These are phyloP conservation scores for Plasmodium inui DNA, from an alignment of 169 alveolate genomes.

Conservation along the genomic window DNA sequence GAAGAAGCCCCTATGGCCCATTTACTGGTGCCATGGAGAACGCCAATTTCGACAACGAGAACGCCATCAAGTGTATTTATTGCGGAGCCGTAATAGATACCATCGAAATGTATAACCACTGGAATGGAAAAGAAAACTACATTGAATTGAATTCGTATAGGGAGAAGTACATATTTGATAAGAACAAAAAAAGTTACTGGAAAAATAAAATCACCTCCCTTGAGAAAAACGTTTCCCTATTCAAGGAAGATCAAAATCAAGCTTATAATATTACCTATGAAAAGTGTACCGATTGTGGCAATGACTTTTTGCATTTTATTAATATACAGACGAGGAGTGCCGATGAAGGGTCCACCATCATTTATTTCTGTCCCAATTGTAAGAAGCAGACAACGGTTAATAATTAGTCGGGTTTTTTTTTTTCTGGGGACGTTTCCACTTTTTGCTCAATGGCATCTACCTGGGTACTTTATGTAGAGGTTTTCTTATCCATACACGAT, in stretches of 20 bases:
- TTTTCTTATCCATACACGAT: neutral
- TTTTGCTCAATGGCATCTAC: neutral
- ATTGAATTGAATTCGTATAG: conserved; percentile 83
- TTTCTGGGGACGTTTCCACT: neutral
- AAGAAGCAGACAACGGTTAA: conserved; percentile 87
- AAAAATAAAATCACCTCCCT: conserved; percentile 75
- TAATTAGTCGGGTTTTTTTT: conserved; percentile 58
- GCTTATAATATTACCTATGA: conserved; percentile 84
- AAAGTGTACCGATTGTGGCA: conserved; percentile 88
- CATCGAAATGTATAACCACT: conserved; percentile 21
- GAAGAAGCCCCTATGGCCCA: neutral
- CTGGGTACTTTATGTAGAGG: neutral
- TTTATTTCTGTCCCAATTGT: conserved; percentile 89
- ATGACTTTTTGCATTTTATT: conserved; percentile 85
- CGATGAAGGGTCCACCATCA: conserved; percentile 91
- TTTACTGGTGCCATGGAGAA: neutral
- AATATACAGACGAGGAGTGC: conserved; percentile 92
- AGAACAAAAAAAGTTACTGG: conserved; percentile 84
- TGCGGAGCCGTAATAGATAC: conserved; percentile 38
- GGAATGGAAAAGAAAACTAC: conserved; percentile 21
- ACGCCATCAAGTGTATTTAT: conserved; percentile 57
- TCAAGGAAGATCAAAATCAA: conserved; percentile 46
- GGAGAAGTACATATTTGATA: conserved; percentile 80
- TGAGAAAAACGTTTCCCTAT: conserved; percentile 46
- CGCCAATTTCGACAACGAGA: neutral